phyloP scores from a whole-genome alignment of 768 basidiomycete genomes.

The Boletus fagicola region DNA sequence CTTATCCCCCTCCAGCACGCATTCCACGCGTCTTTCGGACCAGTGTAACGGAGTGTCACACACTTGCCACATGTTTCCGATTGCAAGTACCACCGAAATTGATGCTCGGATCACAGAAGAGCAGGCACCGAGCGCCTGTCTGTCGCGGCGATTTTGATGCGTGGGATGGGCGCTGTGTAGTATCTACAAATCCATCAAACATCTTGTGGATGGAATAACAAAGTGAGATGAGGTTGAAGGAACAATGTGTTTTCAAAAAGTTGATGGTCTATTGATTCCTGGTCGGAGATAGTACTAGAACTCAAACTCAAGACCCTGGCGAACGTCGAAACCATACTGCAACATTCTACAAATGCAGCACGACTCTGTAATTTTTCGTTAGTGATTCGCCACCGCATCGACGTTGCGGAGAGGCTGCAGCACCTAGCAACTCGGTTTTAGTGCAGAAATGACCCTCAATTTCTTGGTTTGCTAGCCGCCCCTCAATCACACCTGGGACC shows the following conservation, averaged over 20 bases:
- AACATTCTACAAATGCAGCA: not conserved
- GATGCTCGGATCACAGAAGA: not conserved
- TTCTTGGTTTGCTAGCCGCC: not conserved
- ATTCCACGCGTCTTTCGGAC: not conserved
- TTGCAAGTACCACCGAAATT: slow-evolving; percentile 1
- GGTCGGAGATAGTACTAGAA: not conserved
- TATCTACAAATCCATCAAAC: not conserved
- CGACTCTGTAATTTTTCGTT: not conserved
- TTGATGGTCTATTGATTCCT: not conserved
- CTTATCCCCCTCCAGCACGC: not conserved
- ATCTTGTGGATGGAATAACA: not conserved
- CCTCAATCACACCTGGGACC: not conserved
- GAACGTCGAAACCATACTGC: not conserved
- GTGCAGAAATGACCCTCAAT: not conserved
- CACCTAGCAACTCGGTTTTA: not conserved
- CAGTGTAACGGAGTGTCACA: not conserved
- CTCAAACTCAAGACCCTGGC: not conserved
- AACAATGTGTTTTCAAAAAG: not conserved
- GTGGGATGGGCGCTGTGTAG: not conserved
- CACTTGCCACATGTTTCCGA: not conserved
- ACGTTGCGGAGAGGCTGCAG: too few species aligned
- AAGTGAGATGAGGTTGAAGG: not conserved
- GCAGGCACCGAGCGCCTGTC: not conserved
- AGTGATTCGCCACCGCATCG: not conserved
- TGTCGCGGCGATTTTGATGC: not conserved